These are phyloP conservation scores for Atkinsonella texensis DNA, from an alignment of 2,329 filamentous ascomycete species.

Conservation along the genomic window DNA sequence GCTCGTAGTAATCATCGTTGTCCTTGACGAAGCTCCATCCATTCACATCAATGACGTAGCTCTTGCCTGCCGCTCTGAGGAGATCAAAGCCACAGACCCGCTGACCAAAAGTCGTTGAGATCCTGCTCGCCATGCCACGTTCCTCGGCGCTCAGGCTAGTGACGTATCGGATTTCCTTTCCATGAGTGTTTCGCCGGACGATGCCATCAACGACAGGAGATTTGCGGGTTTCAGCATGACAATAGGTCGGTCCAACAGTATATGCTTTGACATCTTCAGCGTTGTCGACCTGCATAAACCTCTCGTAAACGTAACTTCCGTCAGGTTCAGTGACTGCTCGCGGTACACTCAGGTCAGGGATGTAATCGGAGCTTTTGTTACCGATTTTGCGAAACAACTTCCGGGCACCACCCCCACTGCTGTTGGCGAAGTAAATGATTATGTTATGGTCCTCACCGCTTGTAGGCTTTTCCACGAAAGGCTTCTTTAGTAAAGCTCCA, in stretches of 20 bases:
- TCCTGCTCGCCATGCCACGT: constrained; percentile 74
- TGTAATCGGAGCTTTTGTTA: constrained; percentile 96
- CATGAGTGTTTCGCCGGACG: constrained; percentile 90
- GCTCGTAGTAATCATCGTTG: constrained; percentile 96
- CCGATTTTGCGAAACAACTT: constrained; percentile 94
- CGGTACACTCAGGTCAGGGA: constrained; percentile 63
- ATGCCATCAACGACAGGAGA: constrained; percentile 95
- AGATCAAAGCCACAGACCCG: constrained; percentile 93
- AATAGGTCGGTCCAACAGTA: constrained; percentile 85
- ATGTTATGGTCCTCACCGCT: constrained; percentile 98
- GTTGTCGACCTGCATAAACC: constrained; percentile 93
- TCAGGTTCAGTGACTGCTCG: constrained; percentile 68
- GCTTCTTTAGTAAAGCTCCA: constrained; percentile 69
- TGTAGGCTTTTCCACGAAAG: constrained; percentile 97
- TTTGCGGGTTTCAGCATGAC: constrained; percentile 93
- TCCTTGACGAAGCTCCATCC: constrained; percentile 99
- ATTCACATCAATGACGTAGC: constrained; percentile 97
- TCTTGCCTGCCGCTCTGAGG: constrained; percentile 74
- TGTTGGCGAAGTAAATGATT: constrained; percentile 88
- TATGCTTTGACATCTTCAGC: constrained; percentile 98
- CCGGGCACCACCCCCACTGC: constrained; percentile 76
- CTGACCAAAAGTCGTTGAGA: constrained; percentile 85
- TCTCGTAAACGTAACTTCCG: constrained; percentile 90
- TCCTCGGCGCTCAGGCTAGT: constrained; percentile 74
- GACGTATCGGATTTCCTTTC: constrained; percentile 93